Conservation (phyloP, 1,284 basidiomycete genomes). For the Sphagnurus paluster region DNA sequence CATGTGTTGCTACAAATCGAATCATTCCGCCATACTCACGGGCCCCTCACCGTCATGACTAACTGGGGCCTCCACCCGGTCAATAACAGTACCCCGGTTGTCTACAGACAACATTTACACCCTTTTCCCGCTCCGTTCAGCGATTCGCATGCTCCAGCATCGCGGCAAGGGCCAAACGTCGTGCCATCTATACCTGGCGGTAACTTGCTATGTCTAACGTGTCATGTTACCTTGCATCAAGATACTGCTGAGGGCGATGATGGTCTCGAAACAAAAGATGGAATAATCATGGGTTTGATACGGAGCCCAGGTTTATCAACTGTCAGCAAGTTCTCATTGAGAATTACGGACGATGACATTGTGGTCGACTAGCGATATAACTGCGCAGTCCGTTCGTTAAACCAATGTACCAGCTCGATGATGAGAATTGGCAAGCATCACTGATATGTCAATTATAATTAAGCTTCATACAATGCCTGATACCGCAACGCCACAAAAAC, state of each 20-base stretch:
- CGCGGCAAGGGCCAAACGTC: background rate
- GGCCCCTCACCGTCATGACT: slow-evolving; percentile 55
- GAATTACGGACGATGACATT: slow-evolving; percentile 8
- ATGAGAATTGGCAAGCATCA: too few relatives aligned
- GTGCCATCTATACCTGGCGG: background rate
- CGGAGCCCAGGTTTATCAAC: slow-evolving; percentile 6
- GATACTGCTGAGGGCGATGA: background rate
- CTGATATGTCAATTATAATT: too few relatives aligned
- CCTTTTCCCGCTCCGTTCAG: slow-evolving; percentile 38
- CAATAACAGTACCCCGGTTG: slow-evolving; percentile 19
- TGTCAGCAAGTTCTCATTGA: slow-evolving; percentile 11
- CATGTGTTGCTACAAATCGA: slow-evolving; percentile 51
- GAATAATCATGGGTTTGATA: slow-evolving; percentile 7
- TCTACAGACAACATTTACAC: slow-evolving; percentile 55
- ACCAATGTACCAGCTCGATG: background rate
- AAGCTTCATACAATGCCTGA: too few relatives aligned
- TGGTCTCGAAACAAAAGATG: background rate
- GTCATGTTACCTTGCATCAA: slow-evolving; percentile 17
- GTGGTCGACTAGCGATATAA: background rate
- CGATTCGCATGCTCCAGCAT: slow-evolving; percentile 1
- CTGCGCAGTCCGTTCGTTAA: background rate
- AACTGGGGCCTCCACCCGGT: slow-evolving; percentile 60
- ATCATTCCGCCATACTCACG: slow-evolving; percentile 49
- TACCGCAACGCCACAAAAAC: too few relatives aligned
- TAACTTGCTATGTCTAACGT: slow-evolving; percentile 9